Evolutionary conservation across 805 yeast species (phyloP).

Genomic region (Candida railenensis): DNA sequence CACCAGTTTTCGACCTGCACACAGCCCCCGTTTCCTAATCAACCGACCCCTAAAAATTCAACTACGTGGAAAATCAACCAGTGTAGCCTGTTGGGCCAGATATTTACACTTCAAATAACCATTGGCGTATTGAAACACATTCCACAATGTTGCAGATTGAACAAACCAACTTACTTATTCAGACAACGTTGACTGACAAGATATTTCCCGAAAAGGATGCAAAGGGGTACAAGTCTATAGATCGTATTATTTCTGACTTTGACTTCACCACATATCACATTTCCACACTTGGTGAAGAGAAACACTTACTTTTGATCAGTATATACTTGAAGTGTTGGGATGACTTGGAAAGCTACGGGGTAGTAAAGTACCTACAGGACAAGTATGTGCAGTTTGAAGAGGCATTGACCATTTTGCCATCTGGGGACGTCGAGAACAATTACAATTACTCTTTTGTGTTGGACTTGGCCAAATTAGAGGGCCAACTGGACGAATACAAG

Average conservation of each 20-base stretch:
- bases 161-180: conserved; percentile 77
- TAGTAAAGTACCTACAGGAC: conserved; percentile 48
- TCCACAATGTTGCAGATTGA: conserved; percentile 77
- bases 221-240: conserved; percentile 49
- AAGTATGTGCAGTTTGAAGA: conserved; percentile 43
- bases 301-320: conserved; percentile 63
- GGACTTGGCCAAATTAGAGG: conserved; percentile 46
- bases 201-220: conserved; percentile 46
- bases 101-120: too few species aligned
- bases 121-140: too few species aligned
- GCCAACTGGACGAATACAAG: conserved; percentile 46
- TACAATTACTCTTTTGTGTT: conserved; percentile 77
- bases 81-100: too few species aligned
- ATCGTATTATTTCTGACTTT: conserved; percentile 89
- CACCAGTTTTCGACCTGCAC: not conserved
- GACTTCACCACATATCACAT: conserved; percentile 94
- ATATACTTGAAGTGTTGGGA: conserved; percentile 74
- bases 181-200: conserved; percentile 76
- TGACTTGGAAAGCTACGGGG: conserved; percentile 71
- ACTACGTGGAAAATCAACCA: not conserved
- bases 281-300: conserved; percentile 74
- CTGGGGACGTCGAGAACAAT: conserved; percentile 61
- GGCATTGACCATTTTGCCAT: conserved; percentile 30
- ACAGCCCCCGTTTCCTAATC: not conserved
- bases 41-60: not conserved